A percentile compares a stretch with the other conserved stretches of the same genome.
Conservation (phyloP, 352 stramenopile species). For the Globisporangium canariense region DNA sequence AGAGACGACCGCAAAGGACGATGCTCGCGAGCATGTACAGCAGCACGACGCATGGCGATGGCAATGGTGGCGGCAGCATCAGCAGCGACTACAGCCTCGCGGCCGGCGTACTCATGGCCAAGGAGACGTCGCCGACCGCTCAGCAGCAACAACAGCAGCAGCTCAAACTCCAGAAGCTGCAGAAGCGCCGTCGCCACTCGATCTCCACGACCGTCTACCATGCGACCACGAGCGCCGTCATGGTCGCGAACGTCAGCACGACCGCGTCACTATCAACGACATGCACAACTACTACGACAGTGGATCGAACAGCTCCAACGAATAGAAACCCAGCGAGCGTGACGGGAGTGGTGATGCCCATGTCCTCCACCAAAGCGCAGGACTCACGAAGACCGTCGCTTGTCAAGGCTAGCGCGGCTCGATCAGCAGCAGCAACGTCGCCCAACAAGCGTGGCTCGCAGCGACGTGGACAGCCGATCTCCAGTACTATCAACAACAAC, state of each 20-base stretch:
- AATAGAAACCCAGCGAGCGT: not conserved
- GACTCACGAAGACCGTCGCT: not conserved
- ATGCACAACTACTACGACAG: not conserved
- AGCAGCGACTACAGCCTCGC: constrained; percentile 2
- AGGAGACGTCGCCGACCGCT: not conserved
- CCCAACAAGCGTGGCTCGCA: not conserved
- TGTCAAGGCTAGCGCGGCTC: not conserved
- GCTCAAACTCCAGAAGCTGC: not conserved
- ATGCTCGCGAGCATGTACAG: not conserved
- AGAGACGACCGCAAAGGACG: not conserved
- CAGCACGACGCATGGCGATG: not conserved
- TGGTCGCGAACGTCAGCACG: not conserved
- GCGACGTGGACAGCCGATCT: not conserved
- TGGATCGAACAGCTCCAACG: not conserved
- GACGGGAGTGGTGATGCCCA: constrained; percentile 1
- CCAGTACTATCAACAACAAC: not conserved
- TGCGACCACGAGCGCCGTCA: not conserved
- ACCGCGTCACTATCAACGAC: not conserved
- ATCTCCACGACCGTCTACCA: constrained; percentile 6
- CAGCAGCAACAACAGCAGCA: constrained; percentile 13
- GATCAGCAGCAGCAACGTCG: not conserved
- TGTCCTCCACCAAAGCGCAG: constrained; percentile 1
- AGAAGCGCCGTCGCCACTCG: constrained; percentile 8
- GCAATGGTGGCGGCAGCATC: too few relatives aligned
- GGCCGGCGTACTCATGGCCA: constrained; percentile 3